Conservation (phyloP, 352 stramenopile genomes). For the Globisporangium takayamanum region DNA sequence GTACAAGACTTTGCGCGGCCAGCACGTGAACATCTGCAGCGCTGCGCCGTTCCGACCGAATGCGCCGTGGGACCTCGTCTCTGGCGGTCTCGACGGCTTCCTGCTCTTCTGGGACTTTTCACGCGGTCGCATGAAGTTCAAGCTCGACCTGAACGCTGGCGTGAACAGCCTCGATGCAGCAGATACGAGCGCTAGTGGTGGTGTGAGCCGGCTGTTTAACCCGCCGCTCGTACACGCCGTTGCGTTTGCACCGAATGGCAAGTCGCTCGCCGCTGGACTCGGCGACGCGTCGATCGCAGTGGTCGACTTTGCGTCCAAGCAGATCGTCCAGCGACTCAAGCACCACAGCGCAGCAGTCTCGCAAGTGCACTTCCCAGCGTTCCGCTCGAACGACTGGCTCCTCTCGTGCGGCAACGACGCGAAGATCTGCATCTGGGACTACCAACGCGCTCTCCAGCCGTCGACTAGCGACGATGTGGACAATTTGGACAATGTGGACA, state of each 20-base stretch:
- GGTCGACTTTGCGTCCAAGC: constrained; percentile 51
- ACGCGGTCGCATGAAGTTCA: constrained; percentile 57
- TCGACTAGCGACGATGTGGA: constrained; percentile 11
- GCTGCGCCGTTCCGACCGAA: constrained; percentile 59
- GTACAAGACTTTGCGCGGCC: constrained; percentile 56
- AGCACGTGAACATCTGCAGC: constrained; percentile 71
- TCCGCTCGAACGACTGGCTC: constrained; percentile 40
- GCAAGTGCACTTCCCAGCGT: constrained; percentile 59
- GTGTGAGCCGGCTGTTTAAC: constrained; percentile 64
- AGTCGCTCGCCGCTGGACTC: constrained; percentile 55
- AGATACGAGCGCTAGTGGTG: background rate
- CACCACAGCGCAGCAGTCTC: constrained; percentile 48
- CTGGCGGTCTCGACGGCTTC: constrained; percentile 58
- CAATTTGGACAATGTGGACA: constrained; percentile 15
- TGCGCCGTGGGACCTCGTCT: constrained; percentile 67
- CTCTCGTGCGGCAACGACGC: constrained; percentile 61
- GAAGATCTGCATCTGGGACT: constrained; percentile 65
- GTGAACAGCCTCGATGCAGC: constrained; percentile 24
- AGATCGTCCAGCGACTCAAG: constrained; percentile 42
- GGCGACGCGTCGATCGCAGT: constrained; percentile 59
- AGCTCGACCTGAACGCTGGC: constrained; percentile 56
- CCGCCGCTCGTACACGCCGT: constrained; percentile 65
- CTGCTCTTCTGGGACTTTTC: constrained; percentile 77
- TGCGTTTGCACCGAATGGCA: constrained; percentile 54
- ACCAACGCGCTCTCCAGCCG: constrained; percentile 28